Evolutionary conservation across 2,329 filamentous ascomycete species (phyloP).

Genomic region (Cladosporium colombiae): DNA sequence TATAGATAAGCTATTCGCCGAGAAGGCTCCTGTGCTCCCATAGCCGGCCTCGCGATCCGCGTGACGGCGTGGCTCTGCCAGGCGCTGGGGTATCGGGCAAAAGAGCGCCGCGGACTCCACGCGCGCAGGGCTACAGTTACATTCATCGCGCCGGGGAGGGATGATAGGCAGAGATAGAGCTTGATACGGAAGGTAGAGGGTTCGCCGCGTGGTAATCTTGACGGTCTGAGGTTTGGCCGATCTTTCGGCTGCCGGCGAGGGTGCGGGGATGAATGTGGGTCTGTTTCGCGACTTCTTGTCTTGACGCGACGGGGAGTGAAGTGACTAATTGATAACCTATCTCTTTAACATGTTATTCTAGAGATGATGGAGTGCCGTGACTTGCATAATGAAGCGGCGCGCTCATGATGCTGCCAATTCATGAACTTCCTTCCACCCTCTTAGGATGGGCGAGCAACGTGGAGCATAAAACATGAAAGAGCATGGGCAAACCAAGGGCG

Average conservation of each 20-base stretch:
- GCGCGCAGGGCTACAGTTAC: background rate
- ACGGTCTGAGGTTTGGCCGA: conserved; percentile 14
- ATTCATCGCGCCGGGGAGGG: background rate
- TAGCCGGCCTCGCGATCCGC: background rate
- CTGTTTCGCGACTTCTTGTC: background rate
- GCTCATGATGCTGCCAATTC: background rate
- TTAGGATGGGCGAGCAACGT: background rate
- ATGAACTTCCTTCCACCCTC: background rate
- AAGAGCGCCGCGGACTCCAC: conserved; percentile 6
- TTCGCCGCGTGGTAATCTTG: conserved; percentile 12
- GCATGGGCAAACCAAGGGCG: background rate
- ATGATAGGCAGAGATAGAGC: conserved; percentile 17
- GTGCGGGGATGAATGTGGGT: conserved; percentile 10
- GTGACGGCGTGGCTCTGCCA: conserved; percentile 15
- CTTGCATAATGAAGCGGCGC: background rate
- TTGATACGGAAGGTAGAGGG: conserved; percentile 17
- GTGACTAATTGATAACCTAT: background rate
- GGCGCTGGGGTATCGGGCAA: conserved; percentile 3
- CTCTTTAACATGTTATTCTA: background rate
- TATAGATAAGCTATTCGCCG: conserved; percentile 19
- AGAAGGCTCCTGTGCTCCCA: background rate
- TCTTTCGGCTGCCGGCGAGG: conserved; percentile 5
- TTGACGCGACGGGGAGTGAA: background rate
- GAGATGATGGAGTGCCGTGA: background rate
- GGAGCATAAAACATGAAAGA: background rate